These are phyloP conservation scores for Galium porrigens DNA, from an alignment of 305 asterid genomes.

Conservation along the genomic window DNA sequence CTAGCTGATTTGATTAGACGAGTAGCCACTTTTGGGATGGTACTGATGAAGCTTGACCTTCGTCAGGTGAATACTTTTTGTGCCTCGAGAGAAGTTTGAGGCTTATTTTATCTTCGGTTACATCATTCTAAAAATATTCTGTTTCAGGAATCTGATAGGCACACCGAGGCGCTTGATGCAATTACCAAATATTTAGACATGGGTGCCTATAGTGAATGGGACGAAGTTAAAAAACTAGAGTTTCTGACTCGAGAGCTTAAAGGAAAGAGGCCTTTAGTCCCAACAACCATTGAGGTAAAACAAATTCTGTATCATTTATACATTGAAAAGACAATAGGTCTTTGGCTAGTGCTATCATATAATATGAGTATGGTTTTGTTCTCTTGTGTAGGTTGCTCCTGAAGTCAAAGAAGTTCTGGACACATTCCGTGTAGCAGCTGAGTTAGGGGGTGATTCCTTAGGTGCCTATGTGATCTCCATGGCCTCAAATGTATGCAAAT, in stretches of 20 bases:
- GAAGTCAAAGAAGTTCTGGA: conserved; percentile 89
- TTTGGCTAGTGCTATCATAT: neutral
- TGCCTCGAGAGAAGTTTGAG: neutral
- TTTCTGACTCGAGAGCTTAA: neutral
- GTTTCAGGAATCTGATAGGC: conserved; percentile 77
- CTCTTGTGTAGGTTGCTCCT: conserved; percentile 37
- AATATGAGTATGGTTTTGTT: conserved; percentile 5
- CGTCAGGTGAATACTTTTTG: conserved; percentile 49
- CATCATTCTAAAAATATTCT: conserved; percentile 1
- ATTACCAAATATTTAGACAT: conserved; percentile 71
- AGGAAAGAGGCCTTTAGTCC: conserved; percentile 23
- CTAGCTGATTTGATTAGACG: conserved; percentile 85
- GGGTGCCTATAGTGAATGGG: conserved; percentile 93
- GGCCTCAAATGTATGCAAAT: conserved; percentile 66
- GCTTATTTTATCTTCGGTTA: neutral
- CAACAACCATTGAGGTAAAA: conserved; percentile 67
- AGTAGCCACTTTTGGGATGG: conserved; percentile 83
- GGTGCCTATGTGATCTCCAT: conserved; percentile 97
- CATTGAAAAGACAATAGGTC: neutral
- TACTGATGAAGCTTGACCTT: conserved; percentile 86
- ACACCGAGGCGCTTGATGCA: conserved; percentile 87
- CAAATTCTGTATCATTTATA: neutral
- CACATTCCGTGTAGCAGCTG: conserved; percentile 88
- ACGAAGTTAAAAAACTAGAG: conserved; percentile 31
- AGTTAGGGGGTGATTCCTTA: conserved; percentile 78